Evolutionary conservation across 495 filamentous ascomycete genomes (phyloP), one percentile per base, ranked within the genome.

Genomic region (Penicillium longicatenatum): DNA sequence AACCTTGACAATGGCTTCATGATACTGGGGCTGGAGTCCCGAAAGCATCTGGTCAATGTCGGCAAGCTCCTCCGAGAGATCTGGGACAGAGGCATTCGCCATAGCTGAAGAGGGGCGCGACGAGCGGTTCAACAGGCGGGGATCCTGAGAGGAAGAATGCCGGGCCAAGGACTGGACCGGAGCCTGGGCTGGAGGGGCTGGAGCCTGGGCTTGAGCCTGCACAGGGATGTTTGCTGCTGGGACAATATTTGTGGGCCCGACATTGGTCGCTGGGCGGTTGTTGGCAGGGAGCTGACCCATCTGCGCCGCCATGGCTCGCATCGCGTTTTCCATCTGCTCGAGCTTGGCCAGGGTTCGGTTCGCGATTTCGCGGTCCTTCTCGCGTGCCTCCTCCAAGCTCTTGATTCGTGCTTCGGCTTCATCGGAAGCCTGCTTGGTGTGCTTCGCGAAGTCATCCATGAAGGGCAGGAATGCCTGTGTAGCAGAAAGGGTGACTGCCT

Each of bases 311-410:
- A 97, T 78, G 43, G 82, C 77, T 33, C 82, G 84, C 10, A 96
- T 87, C 22, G 90, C 80, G 6, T 79, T 75, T 16, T 87, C 88
- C 58, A 98, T 82, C 61, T 93, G 84, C 46, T 96, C 90, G 56
- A 97, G 89, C 78, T 96, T 96, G 31, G 76, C 77, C 30, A 79
- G 11, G 24, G 24, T 96, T 30, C 75, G 77, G 29, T 79, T 7
- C 14, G 45, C 20, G 16, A 24, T 11, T 6, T 4, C 5, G 8
- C 45, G 79, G 61, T 97, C 92, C 21, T 79, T 78, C 19, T 84
- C 80, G 43, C 85, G 89, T 66, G 87, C 85, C n/a, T 76, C 66
- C 63, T 96, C 89, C 19, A 87, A 78, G 21, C 84, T 78, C 52
- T 82, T 80, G 48, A 91, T 75, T 62, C 87, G 83, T 41, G 83